phyloP scores from a whole-genome alignment of 306 rosid species.

The Mucuna pruriens region DNA sequence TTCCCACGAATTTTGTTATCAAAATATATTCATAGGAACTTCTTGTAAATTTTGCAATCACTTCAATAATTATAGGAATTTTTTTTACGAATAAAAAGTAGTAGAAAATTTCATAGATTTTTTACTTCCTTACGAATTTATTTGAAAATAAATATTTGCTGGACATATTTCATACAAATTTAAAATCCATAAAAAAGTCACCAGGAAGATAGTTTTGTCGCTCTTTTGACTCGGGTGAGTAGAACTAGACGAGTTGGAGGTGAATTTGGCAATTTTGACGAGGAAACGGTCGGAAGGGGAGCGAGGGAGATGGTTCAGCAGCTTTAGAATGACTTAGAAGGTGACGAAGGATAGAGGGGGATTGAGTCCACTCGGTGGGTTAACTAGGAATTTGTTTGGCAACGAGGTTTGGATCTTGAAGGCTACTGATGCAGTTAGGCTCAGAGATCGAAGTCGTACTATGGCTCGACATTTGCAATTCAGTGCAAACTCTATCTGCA shows the following conservation, averaged over 20 bases:
- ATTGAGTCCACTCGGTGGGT: slow-evolving; percentile 67
- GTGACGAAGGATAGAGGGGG: slow-evolving; percentile 56
- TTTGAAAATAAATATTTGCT: too few relatives aligned
- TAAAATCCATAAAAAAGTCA: too few relatives aligned
- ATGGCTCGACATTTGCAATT: slow-evolving; percentile 72
- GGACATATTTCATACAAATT: too few relatives aligned
- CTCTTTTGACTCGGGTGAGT: slow-evolving; percentile 38
- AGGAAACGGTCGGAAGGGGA: slow-evolving; percentile 74
- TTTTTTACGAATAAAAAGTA: too few relatives aligned
- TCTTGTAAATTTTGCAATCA: too few relatives aligned
- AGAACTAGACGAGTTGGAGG: slow-evolving; percentile 25
- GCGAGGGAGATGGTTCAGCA: slow-evolving; percentile 69
- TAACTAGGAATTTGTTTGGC: slow-evolving; percentile 70
- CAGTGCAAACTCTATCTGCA: slow-evolving; percentile 54
- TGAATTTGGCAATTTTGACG: slow-evolving; percentile 50
- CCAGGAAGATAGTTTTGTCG: too few relatives aligned
- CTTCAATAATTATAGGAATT: too few relatives aligned
- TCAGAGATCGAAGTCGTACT: slow-evolving; percentile 53
- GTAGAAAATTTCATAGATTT: too few relatives aligned
- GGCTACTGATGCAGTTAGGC: slow-evolving; percentile 51
- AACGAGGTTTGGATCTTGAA: slow-evolving; percentile 84
- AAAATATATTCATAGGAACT: too few relatives aligned
- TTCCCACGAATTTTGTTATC: too few relatives aligned
- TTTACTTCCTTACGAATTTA: too few relatives aligned
- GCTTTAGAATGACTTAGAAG: slow-evolving; percentile 77